Evolutionary conservation across 257 asterid species (phyloP), one percentile per base, ranked within the genome.

Genomic region (Gentiana macrophylla): DNA sequence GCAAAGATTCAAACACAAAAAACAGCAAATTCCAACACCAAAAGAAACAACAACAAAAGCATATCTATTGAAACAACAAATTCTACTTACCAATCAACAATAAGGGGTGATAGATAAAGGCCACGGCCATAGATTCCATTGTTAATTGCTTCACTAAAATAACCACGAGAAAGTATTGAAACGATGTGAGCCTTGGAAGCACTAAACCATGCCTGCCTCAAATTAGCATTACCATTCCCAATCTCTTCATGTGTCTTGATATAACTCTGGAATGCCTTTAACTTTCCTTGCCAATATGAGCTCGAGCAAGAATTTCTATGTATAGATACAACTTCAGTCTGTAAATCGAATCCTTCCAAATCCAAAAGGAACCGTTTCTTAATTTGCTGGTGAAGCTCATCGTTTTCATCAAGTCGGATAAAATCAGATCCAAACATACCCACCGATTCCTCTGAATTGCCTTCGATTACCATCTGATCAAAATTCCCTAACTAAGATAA

Each of bases 181-280:
- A 24, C 24, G 24, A 67, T 63, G 44, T 72, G 65, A 12, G 63
- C 65, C 55, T 72, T 68, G 1, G 74, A 60, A 56, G 65, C 60
- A n/a, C 69, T 54, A 68, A 45, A 72, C 74, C 74, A 72, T 49
- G 61, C 74, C 47, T 62, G 35, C 45, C 49, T 68, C 59, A 45
- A 32, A 53, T 50, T 56, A 35, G 50, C 53, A 56, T 52, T 32
- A 1, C 71, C 74, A 24, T 24, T 24, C 24, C 24, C 24, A 24
- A 24, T 24, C 60, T 60, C 11, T 35, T 56, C 60, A 24, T 44
- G n/a, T 4, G 67, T 62, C 24, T 24, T 24, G 0, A 0, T 24
- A 0, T 24, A 24, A 3, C 56, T 13, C 33, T 12, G 9, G 35
- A 60, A 72, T 10, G 60, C 12, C 8, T 48, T 59, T 15, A 60